These are phyloP conservation scores for Fusarium sp. DNA, from an alignment of 2,329 filamentous ascomycete species.

Conservation along the genomic window DNA sequence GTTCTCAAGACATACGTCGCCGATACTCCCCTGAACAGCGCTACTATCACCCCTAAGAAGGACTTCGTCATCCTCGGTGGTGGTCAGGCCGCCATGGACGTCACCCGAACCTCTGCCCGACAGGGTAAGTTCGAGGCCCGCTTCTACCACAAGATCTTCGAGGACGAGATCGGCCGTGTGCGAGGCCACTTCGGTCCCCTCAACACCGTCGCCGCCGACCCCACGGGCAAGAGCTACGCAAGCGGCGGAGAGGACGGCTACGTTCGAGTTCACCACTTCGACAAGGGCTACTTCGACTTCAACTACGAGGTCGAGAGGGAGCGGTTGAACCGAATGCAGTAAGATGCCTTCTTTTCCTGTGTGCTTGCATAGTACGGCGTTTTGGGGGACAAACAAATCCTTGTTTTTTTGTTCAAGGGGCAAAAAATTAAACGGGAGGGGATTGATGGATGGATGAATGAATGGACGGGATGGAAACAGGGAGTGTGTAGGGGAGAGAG, in stretches of 20 bases:
- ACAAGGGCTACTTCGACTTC: conserved; percentile 99
- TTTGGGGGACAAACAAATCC: conserved; percentile 45
- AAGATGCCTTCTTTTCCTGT: conserved; percentile 49
- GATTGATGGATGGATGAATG: conserved; percentile 19
- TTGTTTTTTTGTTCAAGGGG: conserved; percentile 43
- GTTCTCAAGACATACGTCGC: conserved; percentile 92
- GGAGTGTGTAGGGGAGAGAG: conserved; percentile 25
- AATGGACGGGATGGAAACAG: conserved; percentile 4
- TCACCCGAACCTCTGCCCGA: conserved; percentile 91
- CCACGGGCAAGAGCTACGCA: conserved; percentile 90
- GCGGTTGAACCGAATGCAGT: conserved; percentile 60
- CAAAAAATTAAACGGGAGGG: conserved; percentile 40
- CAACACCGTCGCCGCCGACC: conserved; percentile 95
- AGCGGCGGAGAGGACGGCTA: conserved; percentile 98
- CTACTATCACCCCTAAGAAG: conserved; percentile 93
- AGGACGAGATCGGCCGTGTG: conserved; percentile 98
- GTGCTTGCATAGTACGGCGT: conserved; percentile 58
- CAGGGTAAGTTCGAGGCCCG: conserved; percentile 99
- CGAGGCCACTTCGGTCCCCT: conserved; percentile 96
- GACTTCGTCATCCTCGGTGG: conserved; percentile 98
- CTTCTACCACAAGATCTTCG: conserved; percentile 99
- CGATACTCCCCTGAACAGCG: conserved; percentile 97
- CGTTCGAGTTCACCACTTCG: conserved; percentile 97
- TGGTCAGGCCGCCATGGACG: conserved; percentile 98
- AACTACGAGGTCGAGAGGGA: conserved; percentile 98